Base-by-base conservation (phyloP, 768 basidiomycete species). In the Agaricus sinodeliciosus region DNA sequence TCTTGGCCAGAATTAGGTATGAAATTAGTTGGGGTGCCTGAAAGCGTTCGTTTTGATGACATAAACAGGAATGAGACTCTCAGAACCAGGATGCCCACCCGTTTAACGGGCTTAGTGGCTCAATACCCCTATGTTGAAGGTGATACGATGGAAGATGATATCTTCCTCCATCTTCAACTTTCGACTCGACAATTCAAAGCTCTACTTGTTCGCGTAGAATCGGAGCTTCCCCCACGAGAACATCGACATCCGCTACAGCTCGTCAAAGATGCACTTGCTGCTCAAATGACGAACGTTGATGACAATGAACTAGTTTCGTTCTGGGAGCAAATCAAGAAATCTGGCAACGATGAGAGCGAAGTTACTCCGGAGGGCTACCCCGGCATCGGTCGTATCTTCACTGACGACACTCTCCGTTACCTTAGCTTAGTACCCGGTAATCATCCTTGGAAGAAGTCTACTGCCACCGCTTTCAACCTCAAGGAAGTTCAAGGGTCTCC, bases 1-100 rank as follows among this genome's bases (percentile, higher is more conserved):
- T 90, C 67, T 71, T 91, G 51, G 75, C 84, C 15, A 74, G 78
- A 51, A 80, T 90, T 51, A 78, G 90, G 89, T 87, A 51, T 50
- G 73, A 58, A 15, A n/a, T 26, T 47, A 19, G 9, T 25, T 27
- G 25, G 47, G 34, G 48, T 31, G 6, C 37, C 8, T 19, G 28
- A 2, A 9, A 9, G 8, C 31, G 22, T n/a, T 22, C 15, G 49
- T 39, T 49, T 56, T 57, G 37, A 58, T 35, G 43, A 35, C 31
- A 9, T 22, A 46, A 63, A 18, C 56, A 88, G 86, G 56, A 80
- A 87, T 54, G 82, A 87, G 57, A 75, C 79, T 22, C 59, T 71
- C 11, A 69, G 63, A 44, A 72, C 74, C 54, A 72, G 78, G 48
- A 75, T 90, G 72, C 88, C 89, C 3, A 76, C 75, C 16, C 84